A percentile compares a stretch with the other conserved stretches of the same genome.
Evolutionary conservation across 768 basidiomycete genomes (phyloP).

Genomic region (Sporobolomyces roseus): DNA sequence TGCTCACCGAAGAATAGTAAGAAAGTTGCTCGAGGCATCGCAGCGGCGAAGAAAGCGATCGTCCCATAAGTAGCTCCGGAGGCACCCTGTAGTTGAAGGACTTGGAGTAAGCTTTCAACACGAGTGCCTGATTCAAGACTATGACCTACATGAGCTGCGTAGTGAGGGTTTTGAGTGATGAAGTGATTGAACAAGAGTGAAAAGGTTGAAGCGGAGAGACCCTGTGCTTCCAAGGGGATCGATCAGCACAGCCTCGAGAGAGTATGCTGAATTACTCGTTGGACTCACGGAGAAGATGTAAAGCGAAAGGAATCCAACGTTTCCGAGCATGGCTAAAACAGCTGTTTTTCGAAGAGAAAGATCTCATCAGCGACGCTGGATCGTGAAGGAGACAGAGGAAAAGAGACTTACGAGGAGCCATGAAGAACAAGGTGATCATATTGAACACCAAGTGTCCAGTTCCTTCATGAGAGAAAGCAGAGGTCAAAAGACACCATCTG

Average conservation of each 20-base stretch:
- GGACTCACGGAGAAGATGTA: slow-evolving; percentile 58
- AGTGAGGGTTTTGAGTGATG: slow-evolving; percentile 18
- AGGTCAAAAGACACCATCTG: slow-evolving; percentile 72
- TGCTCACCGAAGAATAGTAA: slow-evolving; percentile 67
- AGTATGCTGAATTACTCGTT: too few relatives aligned
- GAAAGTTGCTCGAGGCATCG: slow-evolving; percentile 64
- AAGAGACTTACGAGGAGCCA: too few relatives aligned
- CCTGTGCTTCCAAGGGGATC: not conserved
- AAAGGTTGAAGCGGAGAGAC: slow-evolving; percentile 17
- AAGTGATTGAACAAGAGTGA: slow-evolving; percentile 26
- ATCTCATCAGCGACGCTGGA: too few relatives aligned
- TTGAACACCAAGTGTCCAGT: slow-evolving; percentile 27
- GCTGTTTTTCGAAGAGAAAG: too few relatives aligned
- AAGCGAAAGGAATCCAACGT: slow-evolving; percentile 61
- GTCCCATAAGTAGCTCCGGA: slow-evolving; percentile 68
- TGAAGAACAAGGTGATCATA: slow-evolving; percentile 51
- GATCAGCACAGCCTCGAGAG: too few relatives aligned
- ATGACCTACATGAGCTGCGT: slow-evolving; percentile 21
- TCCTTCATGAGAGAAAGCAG: slow-evolving; percentile 58
- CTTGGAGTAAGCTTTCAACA: not conserved
- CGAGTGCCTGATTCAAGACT: too few relatives aligned
- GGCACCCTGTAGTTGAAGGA: slow-evolving; percentile 70
- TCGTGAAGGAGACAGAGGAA: too few relatives aligned
- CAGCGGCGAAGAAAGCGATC: slow-evolving; percentile 68
- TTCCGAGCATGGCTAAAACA: slow-evolving; percentile 63